Evolutionary conservation across 257 asterid genomes (phyloP).

Genomic region (Eucommia ulmoides): DNA sequence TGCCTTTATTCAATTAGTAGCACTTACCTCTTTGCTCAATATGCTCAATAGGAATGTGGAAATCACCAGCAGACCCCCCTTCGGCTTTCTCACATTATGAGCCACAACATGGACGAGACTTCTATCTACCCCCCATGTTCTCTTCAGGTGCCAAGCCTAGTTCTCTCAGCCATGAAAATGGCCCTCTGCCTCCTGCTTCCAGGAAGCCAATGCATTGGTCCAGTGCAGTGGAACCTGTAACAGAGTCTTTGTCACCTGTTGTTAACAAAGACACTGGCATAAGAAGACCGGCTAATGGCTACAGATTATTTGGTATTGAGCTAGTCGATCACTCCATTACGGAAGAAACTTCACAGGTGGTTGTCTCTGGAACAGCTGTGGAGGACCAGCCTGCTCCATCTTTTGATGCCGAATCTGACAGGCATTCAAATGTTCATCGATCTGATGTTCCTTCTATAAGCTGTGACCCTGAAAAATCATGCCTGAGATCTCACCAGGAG

Average conservation of each 20-base stretch:
- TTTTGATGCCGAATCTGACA: conserved; percentile 48
- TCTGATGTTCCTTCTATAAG: conserved; percentile 57
- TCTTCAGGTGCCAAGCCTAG: conserved; percentile 31
- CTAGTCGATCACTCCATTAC: conserved; percentile 41
- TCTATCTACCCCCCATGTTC: conserved; percentile 45
- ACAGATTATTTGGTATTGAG: conserved; percentile 77
- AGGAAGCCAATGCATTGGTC: conserved; percentile 26
- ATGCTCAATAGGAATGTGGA: conserved; percentile 55
- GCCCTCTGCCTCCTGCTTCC: conserved; percentile 24
- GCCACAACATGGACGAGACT: conserved; percentile 36
- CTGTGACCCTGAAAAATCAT: conserved; percentile 64
- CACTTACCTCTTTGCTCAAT: conserved; percentile 8
- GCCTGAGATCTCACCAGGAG: conserved; percentile 64
- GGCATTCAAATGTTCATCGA: conserved; percentile 33
- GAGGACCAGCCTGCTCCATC: conserved; percentile 41
- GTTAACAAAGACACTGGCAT: conserved; percentile 17
- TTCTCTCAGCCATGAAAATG: conserved; percentile 27
- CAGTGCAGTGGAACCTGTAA: conserved; percentile 27
- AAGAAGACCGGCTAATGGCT: conserved; percentile 62
- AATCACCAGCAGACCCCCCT: conserved; percentile 47
- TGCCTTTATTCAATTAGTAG: background rate
- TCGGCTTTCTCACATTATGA: conserved; percentile 35
- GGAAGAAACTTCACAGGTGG: conserved; percentile 33
- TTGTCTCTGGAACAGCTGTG: conserved; percentile 25
- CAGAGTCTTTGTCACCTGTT: conserved; percentile 40